A percentile compares a stretch with the other conserved stretches of the same genome.
Evolutionary conservation across 768 basidiomycete species (phyloP).

Genomic region (Gymnopilus dilepis): DNA sequence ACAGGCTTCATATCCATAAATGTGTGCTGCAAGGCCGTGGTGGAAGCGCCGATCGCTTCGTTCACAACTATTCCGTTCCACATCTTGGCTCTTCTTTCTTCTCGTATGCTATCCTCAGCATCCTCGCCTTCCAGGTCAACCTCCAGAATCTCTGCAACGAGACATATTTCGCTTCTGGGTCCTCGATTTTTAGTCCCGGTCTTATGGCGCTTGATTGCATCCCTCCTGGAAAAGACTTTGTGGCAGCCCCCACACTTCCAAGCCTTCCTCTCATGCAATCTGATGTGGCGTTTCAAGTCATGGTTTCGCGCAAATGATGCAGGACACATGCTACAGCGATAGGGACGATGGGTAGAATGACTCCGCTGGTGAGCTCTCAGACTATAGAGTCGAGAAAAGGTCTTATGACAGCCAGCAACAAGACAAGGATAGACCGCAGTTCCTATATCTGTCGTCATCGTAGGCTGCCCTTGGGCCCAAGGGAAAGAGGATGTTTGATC

Average conservation of each 20-base stretch:
- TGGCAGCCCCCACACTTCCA: constrained; percentile 78
- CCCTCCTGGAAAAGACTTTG: constrained; percentile 76
- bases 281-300: constrained; percentile 79
- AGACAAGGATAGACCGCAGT: constrained; percentile 85
- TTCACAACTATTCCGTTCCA: constrained; percentile 66
- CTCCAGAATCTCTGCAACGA: constrained; percentile 64
- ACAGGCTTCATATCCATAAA: constrained; percentile 36
- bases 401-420: constrained; percentile 66
- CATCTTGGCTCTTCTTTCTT: constrained; percentile 64
- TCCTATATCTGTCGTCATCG: constrained; percentile 54
- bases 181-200: constrained; percentile 59
- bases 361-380: constrained; percentile 74
- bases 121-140: constrained; percentile 55
- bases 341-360: constrained; percentile 70
- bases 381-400: constrained; percentile 70
- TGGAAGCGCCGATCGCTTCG: constrained; percentile 36
- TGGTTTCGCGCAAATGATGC: constrained; percentile 82
- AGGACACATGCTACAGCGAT: constrained; percentile 66
- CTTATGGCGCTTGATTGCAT: constrained; percentile 82
- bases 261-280: constrained; percentile 72
- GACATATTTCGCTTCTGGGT: constrained; percentile 56
- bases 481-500: constrained; percentile 37
- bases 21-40: constrained; percentile 23
- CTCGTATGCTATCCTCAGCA: constrained; percentile 52
- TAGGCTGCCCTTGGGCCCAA: constrained; percentile 37